Evolutionary conservation across 1,284 basidiomycete genomes (phyloP), one percentile per base, ranked within the genome.

Genomic region (Fomitopsis pinicola): DNA sequence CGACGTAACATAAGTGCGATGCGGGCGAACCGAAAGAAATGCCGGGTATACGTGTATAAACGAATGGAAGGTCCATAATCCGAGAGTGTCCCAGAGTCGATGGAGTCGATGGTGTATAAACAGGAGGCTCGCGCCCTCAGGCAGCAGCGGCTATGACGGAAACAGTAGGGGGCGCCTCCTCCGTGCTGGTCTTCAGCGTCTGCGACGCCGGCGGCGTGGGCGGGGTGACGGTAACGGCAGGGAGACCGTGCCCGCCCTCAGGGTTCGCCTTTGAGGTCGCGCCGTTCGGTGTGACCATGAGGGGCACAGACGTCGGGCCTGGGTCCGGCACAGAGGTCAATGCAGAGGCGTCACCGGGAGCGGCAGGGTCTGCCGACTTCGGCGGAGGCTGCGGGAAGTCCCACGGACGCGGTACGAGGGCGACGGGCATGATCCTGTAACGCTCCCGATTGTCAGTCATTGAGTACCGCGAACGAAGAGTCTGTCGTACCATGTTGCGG

Each of bases 381-480:
- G 60, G 59, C 4, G 80, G 76, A 1, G 78, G 77, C 42, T 81
- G 75, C 42, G 82, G 70, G 67, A 92, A 92, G 71, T 92, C 90
- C 89, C 89, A 92, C 44, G 89, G 76, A 28, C 87, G 85, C 40
- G 89, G 86, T 54, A 89, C 82, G 73, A 92, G 77, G 7, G 91
- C 90, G 56, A 86, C 84, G 26, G 90, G 91, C 80, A 92, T 84
- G 59, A 92, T 82, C 89, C 86, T 88, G 58, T 14, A 56, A 59
- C 12, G 42, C 30, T 50, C 56, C 7, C 35, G 35, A 12, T 6
- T 10, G 12, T 40, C 14, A 40, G 57, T 26, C 22, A 33, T 40
- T 53, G 26, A 19, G 38, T 22, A 42, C 10, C 30, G 35, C 28
- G 15, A 19, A 52, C 15, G 0, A 19, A 65, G 48, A 52, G 28